Percentiles rank a stretch among this genome's conserved stretches.
These are phyloP conservation scores for Nakaseomyces delphensis DNA, from an alignment of 1,139 yeast species.

Conservation along the genomic window DNA sequence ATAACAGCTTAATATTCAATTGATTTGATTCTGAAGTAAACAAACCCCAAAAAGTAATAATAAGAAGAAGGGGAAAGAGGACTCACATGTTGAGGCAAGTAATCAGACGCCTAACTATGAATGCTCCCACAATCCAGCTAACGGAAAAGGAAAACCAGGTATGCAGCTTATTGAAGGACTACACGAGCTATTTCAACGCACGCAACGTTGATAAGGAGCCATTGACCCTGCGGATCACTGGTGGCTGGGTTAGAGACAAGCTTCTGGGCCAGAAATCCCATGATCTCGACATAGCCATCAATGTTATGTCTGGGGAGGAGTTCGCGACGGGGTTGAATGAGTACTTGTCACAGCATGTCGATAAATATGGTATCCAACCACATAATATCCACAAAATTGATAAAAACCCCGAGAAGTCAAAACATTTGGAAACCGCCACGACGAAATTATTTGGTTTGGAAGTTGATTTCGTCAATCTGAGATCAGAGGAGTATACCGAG, in stretches of 20 bases:
- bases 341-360: constrained; percentile 37
- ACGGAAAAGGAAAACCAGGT: constrained; percentile 22
- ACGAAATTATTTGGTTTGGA: constrained; percentile 74
- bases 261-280: constrained; percentile 68
- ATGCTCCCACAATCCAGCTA: constrained; percentile 9
- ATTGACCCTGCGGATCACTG: constrained; percentile 71
- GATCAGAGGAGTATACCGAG: constrained; percentile 77
- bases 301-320: constrained; percentile 72
- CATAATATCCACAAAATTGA: constrained; percentile 67
- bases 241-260: constrained; percentile 99
- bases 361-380: constrained; percentile 39
- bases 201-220: constrained; percentile 9
- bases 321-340: constrained; percentile 62
- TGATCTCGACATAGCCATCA: constrained; percentile 88
- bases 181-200: constrained; percentile 20
- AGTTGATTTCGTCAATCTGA: constrained; percentile 82
- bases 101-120: background rate
- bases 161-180: constrained; percentile 27
- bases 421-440: constrained; percentile 94
- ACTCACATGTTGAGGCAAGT: background rate
- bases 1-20: too few relatives aligned
- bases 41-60: too few relatives aligned
- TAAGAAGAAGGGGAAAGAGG: too few relatives aligned
- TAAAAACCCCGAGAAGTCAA: constrained; percentile 88
- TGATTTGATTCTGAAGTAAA: too few relatives aligned